phyloP scores from a whole-genome alignment of 352 stramenopile genomes.

The Phytophthora constricta region DNA sequence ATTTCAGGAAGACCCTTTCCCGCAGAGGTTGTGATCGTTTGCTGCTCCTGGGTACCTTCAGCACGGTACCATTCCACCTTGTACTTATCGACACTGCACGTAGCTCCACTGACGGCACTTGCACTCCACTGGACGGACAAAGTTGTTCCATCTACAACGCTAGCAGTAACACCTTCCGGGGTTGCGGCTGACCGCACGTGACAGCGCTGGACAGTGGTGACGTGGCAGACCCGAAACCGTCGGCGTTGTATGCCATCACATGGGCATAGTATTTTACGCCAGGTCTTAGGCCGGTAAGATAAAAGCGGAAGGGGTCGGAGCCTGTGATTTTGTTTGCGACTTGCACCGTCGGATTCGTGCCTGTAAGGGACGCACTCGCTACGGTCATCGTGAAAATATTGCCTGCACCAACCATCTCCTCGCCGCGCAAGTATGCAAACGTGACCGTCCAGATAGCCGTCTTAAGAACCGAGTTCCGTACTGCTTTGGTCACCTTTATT shows the following conservation, averaged over 20 bases:
- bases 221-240: slow-evolving; percentile 42
- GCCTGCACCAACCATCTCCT: slow-evolving; percentile 91
- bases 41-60: slow-evolving; percentile 60
- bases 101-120: slow-evolving; percentile 29
- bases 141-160: slow-evolving; percentile 62
- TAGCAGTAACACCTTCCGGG: slow-evolving; percentile 54
- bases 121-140: slow-evolving; percentile 59
- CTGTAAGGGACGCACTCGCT: slow-evolving; percentile 59
- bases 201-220: slow-evolving; percentile 49
- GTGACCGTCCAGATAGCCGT: slow-evolving; percentile 93
- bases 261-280: slow-evolving; percentile 78
- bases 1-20: slow-evolving; percentile 72
- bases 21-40: slow-evolving; percentile 82
- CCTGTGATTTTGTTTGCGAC: slow-evolving; percentile 90
- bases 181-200: slow-evolving; percentile 60
- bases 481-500: slow-evolving; percentile 71
- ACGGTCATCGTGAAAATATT: slow-evolving; percentile 89
- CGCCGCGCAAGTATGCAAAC: slow-evolving; percentile 92
- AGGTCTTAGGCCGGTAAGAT: slow-evolving; percentile 59
- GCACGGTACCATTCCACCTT: slow-evolving; percentile 80
- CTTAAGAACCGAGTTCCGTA: slow-evolving; percentile 49
- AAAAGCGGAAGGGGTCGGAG: slow-evolving; percentile 88
- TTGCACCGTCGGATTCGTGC: slow-evolving; percentile 61
- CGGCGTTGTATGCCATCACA: slow-evolving; percentile 83
- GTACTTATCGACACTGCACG: slow-evolving; percentile 69